phyloP scores from a whole-genome alignment of 768 basidiomycete species.

The Termitomyces sp. region DNA sequence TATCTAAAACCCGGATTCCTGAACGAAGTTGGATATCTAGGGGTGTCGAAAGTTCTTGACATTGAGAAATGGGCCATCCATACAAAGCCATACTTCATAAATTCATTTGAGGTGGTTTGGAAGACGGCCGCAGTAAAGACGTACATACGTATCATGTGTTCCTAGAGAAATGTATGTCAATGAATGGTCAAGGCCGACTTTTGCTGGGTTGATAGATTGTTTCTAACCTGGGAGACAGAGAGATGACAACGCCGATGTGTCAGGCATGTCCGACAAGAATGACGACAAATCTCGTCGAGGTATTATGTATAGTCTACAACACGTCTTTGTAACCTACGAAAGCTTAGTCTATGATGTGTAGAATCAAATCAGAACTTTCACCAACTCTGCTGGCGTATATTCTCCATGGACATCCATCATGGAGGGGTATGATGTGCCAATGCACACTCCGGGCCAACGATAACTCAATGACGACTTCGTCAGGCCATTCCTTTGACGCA shows the following conservation, averaged over 20 bases:
- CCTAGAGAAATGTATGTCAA: constrained; percentile 26
- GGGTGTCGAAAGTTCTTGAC: constrained; percentile 61
- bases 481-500: constrained; percentile 15
- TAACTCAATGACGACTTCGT: constrained; percentile 21
- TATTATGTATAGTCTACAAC: constrained; percentile 49
- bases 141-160: constrained; percentile 65
- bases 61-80: constrained; percentile 84
- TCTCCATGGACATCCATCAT: constrained; percentile 48
- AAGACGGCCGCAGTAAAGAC: neutral
- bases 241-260: constrained; percentile 62
- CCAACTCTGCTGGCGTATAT: constrained; percentile 52
- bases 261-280: constrained; percentile 58
- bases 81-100: constrained; percentile 69
- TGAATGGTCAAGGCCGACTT: neutral
- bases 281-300: constrained; percentile 53
- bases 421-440: constrained; percentile 41
- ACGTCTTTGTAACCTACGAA: constrained; percentile 39
- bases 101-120: neutral
- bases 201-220: neutral
- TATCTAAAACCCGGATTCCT: constrained; percentile 79
- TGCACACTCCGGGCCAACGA: constrained; percentile 27
- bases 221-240: constrained; percentile 71
- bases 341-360: neutral
- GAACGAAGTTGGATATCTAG: constrained; percentile 64
- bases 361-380: neutral